Evolutionary conservation across 1,284 basidiomycete genomes (phyloP), one percentile per base, ranked within the genome.

Genomic region (Entoloma clypeatum): DNA sequence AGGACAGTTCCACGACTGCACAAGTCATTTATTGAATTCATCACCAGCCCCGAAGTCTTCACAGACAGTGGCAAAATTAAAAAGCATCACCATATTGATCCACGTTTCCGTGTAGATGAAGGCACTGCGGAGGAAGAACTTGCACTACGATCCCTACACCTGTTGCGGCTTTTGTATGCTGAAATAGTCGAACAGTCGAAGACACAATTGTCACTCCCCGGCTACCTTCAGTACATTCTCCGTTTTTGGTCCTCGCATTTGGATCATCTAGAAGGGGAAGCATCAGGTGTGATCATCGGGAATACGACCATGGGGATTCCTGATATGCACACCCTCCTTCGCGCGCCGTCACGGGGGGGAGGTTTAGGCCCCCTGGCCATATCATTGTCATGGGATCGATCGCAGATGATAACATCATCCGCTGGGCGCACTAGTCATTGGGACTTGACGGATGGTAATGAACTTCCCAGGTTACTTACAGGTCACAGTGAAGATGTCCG

Each of bases 1-100:
- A 16, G 28, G 21, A 46, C 44, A 28, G 32, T 39, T 19, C 44
- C 44, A 14, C 40, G 31, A n/a, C 17, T 46, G 18, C 44, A 46
- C 30, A 32, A 38, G 30, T 39, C 30, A 28, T n/a, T n/a, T n/a
- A n/a, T n/a, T n/a, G n/a, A n/a, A n/a, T n/a, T n/a, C n/a, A n/a
- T n/a, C n/a, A n/a, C n/a, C n/a, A n/a, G n/a, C n/a, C n/a, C n/a
- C n/a, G n/a, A n/a, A n/a, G n/a, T n/a, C n/a, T n/a, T n/a, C n/a
- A n/a, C n/a, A n/a, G n/a, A n/a, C n/a, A n/a, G n/a, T n/a, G n/a
- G n/a, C n/a, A n/a, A n/a, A n/a, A n/a, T n/a, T n/a, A n/a, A n/a
- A n/a, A n/a, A n/a, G n/a, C n/a, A n/a, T n/a, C n/a, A n/a, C n/a
- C n/a, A n/a, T n/a, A n/a, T n/a, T n/a, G n/a, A n/a, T n/a, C n/a